These are phyloP conservation scores for Dichotomocladium elegans DNA, from an alignment of 371 early-diverging fungal species.

Conservation along the genomic window DNA sequence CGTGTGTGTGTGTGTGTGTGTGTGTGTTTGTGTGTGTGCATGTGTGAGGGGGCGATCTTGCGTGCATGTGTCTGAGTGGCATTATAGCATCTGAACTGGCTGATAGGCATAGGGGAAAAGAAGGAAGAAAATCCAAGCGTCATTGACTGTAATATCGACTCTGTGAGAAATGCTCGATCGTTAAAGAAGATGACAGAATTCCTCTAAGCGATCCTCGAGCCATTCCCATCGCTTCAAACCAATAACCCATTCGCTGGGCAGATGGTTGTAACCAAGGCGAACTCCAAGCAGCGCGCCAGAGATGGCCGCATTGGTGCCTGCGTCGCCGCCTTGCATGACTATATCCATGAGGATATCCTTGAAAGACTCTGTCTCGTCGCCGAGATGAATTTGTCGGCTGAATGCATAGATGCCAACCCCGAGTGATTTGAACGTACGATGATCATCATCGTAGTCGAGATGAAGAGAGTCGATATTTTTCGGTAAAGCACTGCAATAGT, in stretches of 20 bases:
- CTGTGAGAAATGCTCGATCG: not conserved
- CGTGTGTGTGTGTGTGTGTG: not conserved
- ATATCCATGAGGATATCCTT: constrained; percentile 51
- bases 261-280: constrained; percentile 46
- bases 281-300: constrained; percentile 64
- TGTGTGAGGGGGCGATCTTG: not conserved
- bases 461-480: constrained; percentile 25
- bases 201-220: constrained; percentile 43
- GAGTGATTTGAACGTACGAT: constrained; percentile 58
- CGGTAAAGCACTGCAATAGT: constrained; percentile 29
- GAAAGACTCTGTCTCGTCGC: constrained; percentile 40
- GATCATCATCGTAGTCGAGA: constrained; percentile 39
- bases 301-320: constrained; percentile 63
- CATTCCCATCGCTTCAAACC: constrained; percentile 52
- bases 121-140: not conserved
- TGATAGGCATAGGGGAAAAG: constrained; percentile 1
- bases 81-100: too few species aligned
- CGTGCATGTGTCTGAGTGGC: too few species aligned
- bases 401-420: constrained; percentile 51
- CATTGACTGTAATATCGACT: too few species aligned
- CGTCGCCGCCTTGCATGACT: constrained; percentile 62
- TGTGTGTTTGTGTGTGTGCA: constrained; percentile 3
- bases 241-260: constrained; percentile 56
- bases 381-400: constrained; percentile 35
- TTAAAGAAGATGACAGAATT: constrained; percentile 41